These are phyloP conservation scores for Carex scoparia DNA, from an alignment of 176 grass and related monocot species.

Conservation along the genomic window DNA sequence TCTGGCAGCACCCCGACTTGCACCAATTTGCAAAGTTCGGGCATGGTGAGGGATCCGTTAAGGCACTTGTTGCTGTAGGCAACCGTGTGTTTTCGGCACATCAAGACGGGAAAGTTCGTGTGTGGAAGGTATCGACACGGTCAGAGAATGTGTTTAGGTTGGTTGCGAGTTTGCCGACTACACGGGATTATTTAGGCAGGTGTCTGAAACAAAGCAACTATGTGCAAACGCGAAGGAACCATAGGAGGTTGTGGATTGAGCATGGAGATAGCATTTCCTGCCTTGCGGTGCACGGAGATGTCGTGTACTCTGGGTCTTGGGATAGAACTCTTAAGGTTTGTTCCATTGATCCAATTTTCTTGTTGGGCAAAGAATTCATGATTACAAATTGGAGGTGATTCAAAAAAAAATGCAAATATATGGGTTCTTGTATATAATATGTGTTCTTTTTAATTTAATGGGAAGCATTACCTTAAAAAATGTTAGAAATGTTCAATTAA, in stretches of 20 bases:
- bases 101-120: constrained; percentile 76
- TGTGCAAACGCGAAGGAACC: constrained; percentile 46
- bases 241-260: constrained; percentile 78
- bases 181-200: constrained; percentile 60
- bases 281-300: constrained; percentile 69
- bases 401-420: neutral
- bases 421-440: too few species aligned
- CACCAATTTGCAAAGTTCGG: constrained; percentile 63
- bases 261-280: constrained; percentile 97
- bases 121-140: constrained; percentile 64
- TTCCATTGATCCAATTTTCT: neutral
- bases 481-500: neutral
- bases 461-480: neutral
- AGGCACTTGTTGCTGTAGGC: constrained; percentile 65
- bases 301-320: constrained; percentile 72
- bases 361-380: neutral
- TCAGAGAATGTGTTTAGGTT: constrained; percentile 82
- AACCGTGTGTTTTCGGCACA: constrained; percentile 81
- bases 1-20: constrained; percentile 87
- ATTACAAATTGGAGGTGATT: neutral
- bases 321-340: constrained; percentile 78
- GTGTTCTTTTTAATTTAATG: neutral
- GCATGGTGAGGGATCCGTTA: constrained; percentile 55
- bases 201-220: constrained; percentile 73
- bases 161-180: constrained; percentile 63